A percentile compares a stretch with the other conserved stretches of the same genome.
phyloP scores from a whole-genome alignment of 106 monocot genomes.

The Iris macrosiphon region DNA sequence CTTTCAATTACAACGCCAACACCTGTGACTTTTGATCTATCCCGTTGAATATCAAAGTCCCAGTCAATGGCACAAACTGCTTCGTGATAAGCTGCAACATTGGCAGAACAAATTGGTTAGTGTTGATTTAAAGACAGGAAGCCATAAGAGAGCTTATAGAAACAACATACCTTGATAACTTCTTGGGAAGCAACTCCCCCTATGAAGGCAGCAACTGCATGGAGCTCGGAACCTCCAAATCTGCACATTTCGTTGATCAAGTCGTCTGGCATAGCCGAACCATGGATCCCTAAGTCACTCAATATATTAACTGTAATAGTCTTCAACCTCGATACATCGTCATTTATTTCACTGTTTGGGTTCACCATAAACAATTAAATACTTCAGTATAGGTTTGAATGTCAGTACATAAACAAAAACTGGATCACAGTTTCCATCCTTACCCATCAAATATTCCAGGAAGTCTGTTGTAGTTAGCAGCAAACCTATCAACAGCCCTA shows the following conservation, averaged over 20 bases:
- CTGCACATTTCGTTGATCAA: slow-evolving; percentile 85
- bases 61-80: slow-evolving; percentile 75
- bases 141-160: neutral
- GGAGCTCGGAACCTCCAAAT: slow-evolving; percentile 83
- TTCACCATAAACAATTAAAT: too few species aligned
- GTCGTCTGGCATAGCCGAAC: slow-evolving; percentile 61
- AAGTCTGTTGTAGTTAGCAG: slow-evolving; percentile 73
- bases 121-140: neutral
- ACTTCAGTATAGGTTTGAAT: too few species aligned
- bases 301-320: slow-evolving; percentile 57
- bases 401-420: too few species aligned
- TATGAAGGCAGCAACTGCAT: slow-evolving; percentile 74
- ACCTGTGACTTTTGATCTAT: slow-evolving; percentile 89
- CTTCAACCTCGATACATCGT: slow-evolving; percentile 77
- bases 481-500: slow-evolving; percentile 81
- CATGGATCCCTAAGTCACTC: slow-evolving; percentile 60
- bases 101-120: neutral
- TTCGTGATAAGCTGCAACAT: slow-evolving; percentile 76
- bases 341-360: slow-evolving; percentile 51
- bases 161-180: slow-evolving; percentile 71
- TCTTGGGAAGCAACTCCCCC: slow-evolving; percentile 95
- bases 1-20: slow-evolving; percentile 49
- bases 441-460: slow-evolving; percentile 87
- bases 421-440: neutral
- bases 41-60: slow-evolving; percentile 86